These are phyloP conservation scores for Tarenaya hassleriana DNA, from an alignment of 345 rosid genomes.

Conservation along the genomic window DNA sequence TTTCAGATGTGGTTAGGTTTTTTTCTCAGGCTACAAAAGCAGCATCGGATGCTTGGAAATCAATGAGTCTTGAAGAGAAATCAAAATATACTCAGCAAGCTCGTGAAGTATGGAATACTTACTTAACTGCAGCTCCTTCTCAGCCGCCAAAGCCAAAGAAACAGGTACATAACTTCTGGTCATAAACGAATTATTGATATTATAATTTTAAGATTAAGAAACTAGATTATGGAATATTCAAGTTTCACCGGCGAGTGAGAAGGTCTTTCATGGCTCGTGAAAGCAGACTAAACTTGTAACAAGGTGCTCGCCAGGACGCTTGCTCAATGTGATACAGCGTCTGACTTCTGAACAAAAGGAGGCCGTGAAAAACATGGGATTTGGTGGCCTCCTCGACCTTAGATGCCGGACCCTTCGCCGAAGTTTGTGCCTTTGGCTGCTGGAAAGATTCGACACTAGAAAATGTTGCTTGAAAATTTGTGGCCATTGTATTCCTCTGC, in stretches of 20 bases:
- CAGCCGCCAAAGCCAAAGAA: conserved; percentile 36
- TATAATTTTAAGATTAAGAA: conserved; percentile 7
- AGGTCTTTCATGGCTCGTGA: too few relatives aligned
- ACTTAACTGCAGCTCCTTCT: conserved; percentile 38
- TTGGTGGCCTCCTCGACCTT: conserved; percentile 38
- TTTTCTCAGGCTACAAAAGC: conserved; percentile 41
- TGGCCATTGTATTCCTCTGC: conserved; percentile 33
- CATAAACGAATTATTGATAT: too few relatives aligned
- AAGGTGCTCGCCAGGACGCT: conserved; percentile 47
- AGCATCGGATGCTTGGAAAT: conserved; percentile 46
- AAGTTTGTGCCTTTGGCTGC: conserved; percentile 45
- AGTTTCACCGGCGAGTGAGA: too few relatives aligned
- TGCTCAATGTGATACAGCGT: conserved; percentile 39
- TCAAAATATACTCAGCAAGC: conserved; percentile 38
- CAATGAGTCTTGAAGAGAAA: conserved; percentile 41
- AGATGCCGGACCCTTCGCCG: conserved; percentile 43
- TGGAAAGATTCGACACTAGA: conserved; percentile 41
- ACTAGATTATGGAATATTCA: too few relatives aligned
- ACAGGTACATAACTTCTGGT: conserved; percentile 26
- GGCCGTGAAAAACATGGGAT: conserved; percentile 41
- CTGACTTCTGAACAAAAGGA: conserved; percentile 34
- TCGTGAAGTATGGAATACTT: conserved; percentile 46
- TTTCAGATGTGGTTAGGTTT: conserved; percentile 2
- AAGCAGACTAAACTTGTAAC: conserved; percentile 45
- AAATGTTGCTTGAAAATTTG: conserved; percentile 37